Conservation (phyloP, 106 monocot genomes). For the Allium cepa region DNA sequence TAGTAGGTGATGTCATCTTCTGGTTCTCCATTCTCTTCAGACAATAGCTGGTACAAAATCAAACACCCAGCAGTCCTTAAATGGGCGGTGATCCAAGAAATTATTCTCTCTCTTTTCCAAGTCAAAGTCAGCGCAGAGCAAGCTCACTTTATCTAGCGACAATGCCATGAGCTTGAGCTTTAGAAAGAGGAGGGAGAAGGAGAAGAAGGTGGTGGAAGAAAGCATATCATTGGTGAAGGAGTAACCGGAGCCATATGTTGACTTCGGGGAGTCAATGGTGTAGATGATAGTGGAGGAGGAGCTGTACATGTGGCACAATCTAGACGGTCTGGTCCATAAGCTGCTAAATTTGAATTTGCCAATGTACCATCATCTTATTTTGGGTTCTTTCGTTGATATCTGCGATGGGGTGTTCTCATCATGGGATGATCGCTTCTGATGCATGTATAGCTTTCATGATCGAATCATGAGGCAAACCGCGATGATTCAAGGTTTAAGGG, state of each 20-base stretch:
- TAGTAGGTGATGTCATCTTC: not conserved
- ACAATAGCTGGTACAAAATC: not conserved
- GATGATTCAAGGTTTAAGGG: too few relatives aligned
- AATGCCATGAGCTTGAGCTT: not conserved
- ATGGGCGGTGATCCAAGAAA: not conserved
- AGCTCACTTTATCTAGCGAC: not conserved
- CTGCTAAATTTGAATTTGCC: constrained; percentile 31
- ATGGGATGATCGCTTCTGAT: too few relatives aligned
- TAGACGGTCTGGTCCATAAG: constrained; percentile 20
- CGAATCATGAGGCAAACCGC: too few relatives aligned
- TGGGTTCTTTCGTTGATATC: constrained; percentile 45
- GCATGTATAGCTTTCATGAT: too few relatives aligned
- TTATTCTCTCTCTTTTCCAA: not conserved
- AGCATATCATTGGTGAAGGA: constrained; percentile 37
- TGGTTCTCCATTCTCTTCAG: not conserved
- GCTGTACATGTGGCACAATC: constrained; percentile 28
- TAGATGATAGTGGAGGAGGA: constrained; percentile 44
- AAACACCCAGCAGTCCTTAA: not conserved
- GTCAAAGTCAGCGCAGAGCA: not conserved
- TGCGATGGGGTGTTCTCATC: constrained; percentile 22
- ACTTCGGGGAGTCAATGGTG: constrained; percentile 40
- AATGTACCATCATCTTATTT: constrained; percentile 36
- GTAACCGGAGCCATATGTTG: constrained; percentile 26
- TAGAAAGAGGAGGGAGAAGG: not conserved
- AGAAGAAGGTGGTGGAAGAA: constrained; percentile 3